Evolutionary conservation across 2,329 filamentous ascomycete genomes (phyloP), one percentile per base, ranked within the genome.

Genomic region (Bipolaris cookei): DNA sequence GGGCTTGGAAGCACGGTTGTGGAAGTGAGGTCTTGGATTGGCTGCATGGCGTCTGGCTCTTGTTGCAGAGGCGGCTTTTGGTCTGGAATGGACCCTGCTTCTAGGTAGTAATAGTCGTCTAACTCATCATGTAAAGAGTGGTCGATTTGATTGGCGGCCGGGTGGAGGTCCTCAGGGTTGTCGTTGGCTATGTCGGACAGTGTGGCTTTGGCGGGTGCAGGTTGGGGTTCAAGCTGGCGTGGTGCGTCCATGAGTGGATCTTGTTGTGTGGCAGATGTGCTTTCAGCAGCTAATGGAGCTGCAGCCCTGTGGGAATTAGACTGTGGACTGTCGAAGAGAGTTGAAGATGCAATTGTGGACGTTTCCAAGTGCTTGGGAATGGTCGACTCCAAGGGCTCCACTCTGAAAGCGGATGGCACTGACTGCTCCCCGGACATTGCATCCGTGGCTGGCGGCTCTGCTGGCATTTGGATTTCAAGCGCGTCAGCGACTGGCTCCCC

Each of bases 401-500:
- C 49, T 52, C 51, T 28, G 41, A 53, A 49, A 47, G 47, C 52
- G 47, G 46, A 23, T 53, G 30, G 58, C 58, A 58, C 47, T 34
- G 50, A 52, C 54, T 60, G 58, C 50, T 54, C 58, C 49, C 37
- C 50, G 41, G 56, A 53, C 38, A 30, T 21, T 34, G 52, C 44
- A 46, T 59, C 52, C 49, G 58, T 47, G 58, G 63, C 56, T 57
- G 60, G 59, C 59, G 57, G 53, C 39, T 62, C 54, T 61, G 66
- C 46, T 51, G 61, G 55, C 41, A 68, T 54, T 51, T 61, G 55
- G 43, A 50, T 46, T 51, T 57, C 63, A 50, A 70, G 58, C 34
- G 59, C 47, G 16, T 61, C 50, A 57, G 65, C 58, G 39, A 60
- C 38, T 42, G 61, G 53, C 47, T 73, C 71, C 49, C 68, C 69